Evolutionary conservation across 2,329 filamentous ascomycete species (phyloP).

Genomic region (Microdochium paspali): DNA sequence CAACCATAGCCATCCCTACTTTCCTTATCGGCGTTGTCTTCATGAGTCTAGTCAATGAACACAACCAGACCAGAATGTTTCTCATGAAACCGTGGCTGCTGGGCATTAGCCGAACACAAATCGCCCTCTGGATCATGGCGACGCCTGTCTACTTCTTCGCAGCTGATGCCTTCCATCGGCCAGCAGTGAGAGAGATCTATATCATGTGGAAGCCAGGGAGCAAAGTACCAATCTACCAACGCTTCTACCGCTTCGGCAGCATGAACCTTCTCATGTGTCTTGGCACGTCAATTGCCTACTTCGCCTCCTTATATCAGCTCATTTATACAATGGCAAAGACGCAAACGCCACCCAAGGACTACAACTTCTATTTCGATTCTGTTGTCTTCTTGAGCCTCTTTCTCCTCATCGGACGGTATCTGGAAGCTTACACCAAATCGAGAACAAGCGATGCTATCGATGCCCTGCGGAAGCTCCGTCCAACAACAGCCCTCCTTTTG

Average conservation of each 20-base stretch:
- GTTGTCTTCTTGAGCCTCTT: conserved; percentile 90
- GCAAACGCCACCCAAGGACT: conserved; percentile 15
- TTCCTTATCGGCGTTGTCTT: conserved; percentile 84
- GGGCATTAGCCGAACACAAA: conserved; percentile 68
- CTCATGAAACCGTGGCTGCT: conserved; percentile 63
- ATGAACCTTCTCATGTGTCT: conserved; percentile 93
- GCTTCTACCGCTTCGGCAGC: conserved; percentile 89
- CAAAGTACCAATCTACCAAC: conserved; percentile 58
- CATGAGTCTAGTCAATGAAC: conserved; percentile 67
- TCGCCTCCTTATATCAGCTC: conserved; percentile 72
- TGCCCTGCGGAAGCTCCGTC: conserved; percentile 67
- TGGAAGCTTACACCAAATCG: conserved; percentile 87
- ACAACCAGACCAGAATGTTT: conserved; percentile 49
- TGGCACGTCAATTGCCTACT: conserved; percentile 79
- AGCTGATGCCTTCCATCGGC: conserved; percentile 74
- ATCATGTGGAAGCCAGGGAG: conserved; percentile 71
- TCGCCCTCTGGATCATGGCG: conserved; percentile 70
- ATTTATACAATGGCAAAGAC: conserved; percentile 43
- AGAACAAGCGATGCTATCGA: conserved; percentile 82
- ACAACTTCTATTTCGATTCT: conserved; percentile 76
- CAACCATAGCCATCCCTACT: conserved; percentile 66
- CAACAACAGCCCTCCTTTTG: conserved; percentile 65
- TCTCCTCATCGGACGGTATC: conserved; percentile 61
- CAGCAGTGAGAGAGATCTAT: conserved; percentile 69
- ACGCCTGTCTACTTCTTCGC: conserved; percentile 83